These are phyloP conservation scores for Triglochin maritima DNA, from an alignment of 106 monocot genomes.

Conservation along the genomic window DNA sequence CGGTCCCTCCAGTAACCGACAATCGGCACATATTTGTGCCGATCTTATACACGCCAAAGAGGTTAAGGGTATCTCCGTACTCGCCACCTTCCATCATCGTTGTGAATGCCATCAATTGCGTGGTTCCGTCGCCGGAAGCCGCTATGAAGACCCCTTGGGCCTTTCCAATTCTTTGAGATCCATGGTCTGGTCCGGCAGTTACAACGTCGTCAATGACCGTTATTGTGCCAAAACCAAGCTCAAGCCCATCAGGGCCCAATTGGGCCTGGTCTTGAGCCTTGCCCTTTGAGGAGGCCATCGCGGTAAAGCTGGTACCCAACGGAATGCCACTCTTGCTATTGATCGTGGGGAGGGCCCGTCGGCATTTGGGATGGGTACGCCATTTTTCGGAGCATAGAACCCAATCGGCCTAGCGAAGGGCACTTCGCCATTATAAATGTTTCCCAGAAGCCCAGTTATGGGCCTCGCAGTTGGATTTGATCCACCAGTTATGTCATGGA, in stretches of 20 bases:
- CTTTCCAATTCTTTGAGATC: conserved; percentile 17
- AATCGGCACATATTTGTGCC: conserved; percentile 13
- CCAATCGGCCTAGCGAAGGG: conserved; percentile 24
- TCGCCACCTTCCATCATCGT: conserved; percentile 23
- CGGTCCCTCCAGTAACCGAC: conserved; percentile 29
- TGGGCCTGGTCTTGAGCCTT: conserved; percentile 10
- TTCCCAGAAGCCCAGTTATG: neutral
- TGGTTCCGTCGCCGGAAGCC: conserved; percentile 16
- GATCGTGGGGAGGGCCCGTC: neutral
- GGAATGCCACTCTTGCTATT: too few species aligned
- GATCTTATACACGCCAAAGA: conserved; percentile 29
- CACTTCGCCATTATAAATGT: conserved; percentile 11
- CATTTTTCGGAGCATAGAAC: conserved; percentile 18
- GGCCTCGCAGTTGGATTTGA: neutral
- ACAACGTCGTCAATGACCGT: conserved; percentile 25
- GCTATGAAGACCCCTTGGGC: conserved; percentile 27
- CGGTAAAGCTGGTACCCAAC: neutral
- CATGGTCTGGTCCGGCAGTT: conserved; percentile 20
- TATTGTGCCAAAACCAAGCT: conserved; percentile 29
- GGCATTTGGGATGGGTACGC: conserved; percentile 11
- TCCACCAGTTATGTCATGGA: conserved; percentile 3
- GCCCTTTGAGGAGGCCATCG: conserved; percentile 9
- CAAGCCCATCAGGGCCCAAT: conserved; percentile 28
- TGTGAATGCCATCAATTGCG: conserved; percentile 31
- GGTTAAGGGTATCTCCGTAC: conserved; percentile 15